These are phyloP conservation scores for Crithidia sp. DNA, from an alignment of 208 protist species.

Conservation along the genomic window DNA sequence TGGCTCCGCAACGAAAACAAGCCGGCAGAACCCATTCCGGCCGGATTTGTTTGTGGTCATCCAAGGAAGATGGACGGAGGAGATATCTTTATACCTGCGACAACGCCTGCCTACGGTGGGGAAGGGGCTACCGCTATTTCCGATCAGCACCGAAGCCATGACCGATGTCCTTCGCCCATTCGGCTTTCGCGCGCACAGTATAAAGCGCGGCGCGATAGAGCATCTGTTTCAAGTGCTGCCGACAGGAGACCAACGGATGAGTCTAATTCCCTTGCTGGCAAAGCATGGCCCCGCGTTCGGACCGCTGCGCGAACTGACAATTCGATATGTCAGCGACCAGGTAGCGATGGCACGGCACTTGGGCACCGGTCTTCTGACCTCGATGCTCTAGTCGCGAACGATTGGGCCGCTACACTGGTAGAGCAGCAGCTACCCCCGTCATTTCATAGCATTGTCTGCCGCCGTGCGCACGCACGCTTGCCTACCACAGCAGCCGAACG, in stretches of 20 bases:
- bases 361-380: constrained; percentile 19
- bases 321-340: constrained; percentile 23
- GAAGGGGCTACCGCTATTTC: not conserved
- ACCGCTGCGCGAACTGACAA: constrained; percentile 13
- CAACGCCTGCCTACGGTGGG: not conserved
- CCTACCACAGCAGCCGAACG: constrained; percentile 3
- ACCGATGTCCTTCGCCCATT: constrained; percentile 11
- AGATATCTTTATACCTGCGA: not conserved
- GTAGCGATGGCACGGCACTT: constrained; percentile 20
- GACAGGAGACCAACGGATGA: not conserved
- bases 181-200: constrained; percentile 31
- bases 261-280: constrained; percentile 13
- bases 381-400: constrained; percentile 12
- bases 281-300: constrained; percentile 14
- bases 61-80: not conserved
- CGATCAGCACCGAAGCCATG: constrained; percentile 15
- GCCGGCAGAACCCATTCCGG: constrained; percentile 8
- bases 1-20: constrained; percentile 20
- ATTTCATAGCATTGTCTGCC: constrained; percentile 16
- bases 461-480: constrained; percentile 8
- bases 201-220: constrained; percentile 23
- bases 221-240: constrained; percentile 5
- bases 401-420: constrained; percentile 15
- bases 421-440: not conserved
- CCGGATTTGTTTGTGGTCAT: constrained; percentile 18